These are phyloP conservation scores for Penicillium coffeae DNA, from an alignment of 495 filamentous ascomycete genomes.

Conservation along the genomic window DNA sequence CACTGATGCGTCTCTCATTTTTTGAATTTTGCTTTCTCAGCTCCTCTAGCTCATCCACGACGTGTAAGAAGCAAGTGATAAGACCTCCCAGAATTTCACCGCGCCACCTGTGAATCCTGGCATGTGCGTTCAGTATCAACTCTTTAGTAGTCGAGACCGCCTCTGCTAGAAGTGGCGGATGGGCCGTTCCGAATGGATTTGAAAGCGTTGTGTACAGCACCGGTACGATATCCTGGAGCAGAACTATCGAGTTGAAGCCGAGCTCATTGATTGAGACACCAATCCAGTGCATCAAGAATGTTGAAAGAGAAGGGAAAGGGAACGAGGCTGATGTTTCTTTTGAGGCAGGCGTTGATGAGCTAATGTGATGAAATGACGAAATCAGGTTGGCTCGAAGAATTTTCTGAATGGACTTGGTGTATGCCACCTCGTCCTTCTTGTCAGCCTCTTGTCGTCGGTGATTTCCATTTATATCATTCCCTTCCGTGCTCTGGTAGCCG, in stretches of 20 bases:
- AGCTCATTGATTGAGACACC: conserved; percentile 52
- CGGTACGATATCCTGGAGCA: conserved; percentile 70
- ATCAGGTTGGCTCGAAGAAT: conserved; percentile 41
- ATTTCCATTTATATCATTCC: background rate
- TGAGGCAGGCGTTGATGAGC: conserved; percentile 35
- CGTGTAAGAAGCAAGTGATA: conserved; percentile 62
- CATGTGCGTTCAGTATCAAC: conserved; percentile 69
- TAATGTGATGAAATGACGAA: conserved; percentile 47
- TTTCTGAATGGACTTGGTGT: conserved; percentile 20
- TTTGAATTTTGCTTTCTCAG: conserved; percentile 4
- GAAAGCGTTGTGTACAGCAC: conserved; percentile 60
- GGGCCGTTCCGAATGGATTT: conserved; percentile 64
- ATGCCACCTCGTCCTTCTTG: conserved; percentile 13
- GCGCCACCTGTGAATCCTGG: conserved; percentile 59
- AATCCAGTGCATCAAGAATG: conserved; percentile 57
- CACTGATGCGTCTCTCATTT: background rate
- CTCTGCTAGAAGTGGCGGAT: conserved; percentile 50
- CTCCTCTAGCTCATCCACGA: conserved; percentile 41
- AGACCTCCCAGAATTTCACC: conserved; percentile 67
- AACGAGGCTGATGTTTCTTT: conserved; percentile 49
- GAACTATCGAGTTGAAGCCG: conserved; percentile 66
- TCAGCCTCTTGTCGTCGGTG: conserved; percentile 7
- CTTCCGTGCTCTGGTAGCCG: conserved; percentile 15
- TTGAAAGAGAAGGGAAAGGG: conserved; percentile 38
- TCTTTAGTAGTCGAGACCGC: conserved; percentile 52